Base-by-base conservation (phyloP, 768 basidiomycete species). In the Suillus sp. region DNA sequence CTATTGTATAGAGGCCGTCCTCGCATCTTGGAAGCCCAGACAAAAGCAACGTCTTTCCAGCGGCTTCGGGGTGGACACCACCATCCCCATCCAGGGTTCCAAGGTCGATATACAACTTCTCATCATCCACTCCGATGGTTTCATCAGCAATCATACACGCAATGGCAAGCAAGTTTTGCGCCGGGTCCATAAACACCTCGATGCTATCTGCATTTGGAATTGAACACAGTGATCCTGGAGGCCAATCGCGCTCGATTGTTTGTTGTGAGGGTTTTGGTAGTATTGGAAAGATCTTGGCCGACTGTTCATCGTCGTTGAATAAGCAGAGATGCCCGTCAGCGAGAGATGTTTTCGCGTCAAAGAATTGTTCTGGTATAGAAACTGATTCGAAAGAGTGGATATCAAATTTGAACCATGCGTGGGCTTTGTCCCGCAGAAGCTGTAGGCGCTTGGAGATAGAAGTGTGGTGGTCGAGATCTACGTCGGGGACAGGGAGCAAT, bases 341-440 rank as follows among this genome's bases (percentile, higher is more conserved):
- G 34, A 61, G 22, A 25, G 56, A 35, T 38, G 62, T 34, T 16
- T 43, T 35, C 1, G 35, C 32, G 9, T 27, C 32, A n/a, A 16
- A 9, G 25, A 35, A 30, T 5, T 60, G 35, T 35, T 47, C n/a
- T 22, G 57, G 40, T n/a, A 59, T 25, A n/a, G 22, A 30, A 16
- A 59, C 14, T 35, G 5, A 32, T 30, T 43, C 14, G 10, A n/a
- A 37, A 32, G 35, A 38, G 5, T 59, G 43, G 22, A 37, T 32
- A 35, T 48, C 53, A 13, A 59, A 34, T 32, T 59, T 60, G 25
- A 47, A 59, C 62, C 62, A 62, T 32, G 58, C 57, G 11, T 42
- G 48, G 9, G 57, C 34, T 45, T 25, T 30, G 25, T 59, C 45
- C 20, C 27, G 32, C 16, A 63, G 58, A 16, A 48, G 62, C 2